Conservation (phyloP, 2,329 filamentous ascomycete genomes). For the Rugonectria rugulosa region DNA sequence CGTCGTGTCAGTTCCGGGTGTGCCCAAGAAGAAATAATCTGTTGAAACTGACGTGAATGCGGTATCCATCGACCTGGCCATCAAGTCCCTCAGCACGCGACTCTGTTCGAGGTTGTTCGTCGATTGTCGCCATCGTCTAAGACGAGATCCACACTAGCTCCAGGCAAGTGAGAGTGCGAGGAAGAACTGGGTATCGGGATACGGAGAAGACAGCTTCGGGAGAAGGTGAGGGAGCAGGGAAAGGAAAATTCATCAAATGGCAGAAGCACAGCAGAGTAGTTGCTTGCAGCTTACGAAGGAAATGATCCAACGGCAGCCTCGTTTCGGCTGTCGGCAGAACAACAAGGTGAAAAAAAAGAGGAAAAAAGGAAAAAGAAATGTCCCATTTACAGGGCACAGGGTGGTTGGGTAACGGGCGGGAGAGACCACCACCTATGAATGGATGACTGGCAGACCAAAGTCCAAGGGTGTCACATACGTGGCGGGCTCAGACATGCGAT, state of each 20-base stretch:
- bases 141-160: slow-evolving; percentile 12
- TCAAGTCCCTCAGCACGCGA: slow-evolving; percentile 34
- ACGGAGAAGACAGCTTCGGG: background rate
- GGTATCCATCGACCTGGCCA: slow-evolving; percentile 62
- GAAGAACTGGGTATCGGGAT: background rate
- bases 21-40: background rate
- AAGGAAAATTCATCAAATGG: background rate
- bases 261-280: background rate
- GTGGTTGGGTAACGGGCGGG: too few species aligned
- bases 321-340: slow-evolving; percentile 18
- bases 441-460: too few species aligned
- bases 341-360: too few species aligned
- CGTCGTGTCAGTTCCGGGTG: slow-evolving; percentile 37
- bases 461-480: slow-evolving; percentile 30
- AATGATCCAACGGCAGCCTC: slow-evolving; percentile 12
- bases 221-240: background rate
- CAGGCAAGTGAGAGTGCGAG: background rate
- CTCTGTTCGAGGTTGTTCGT: slow-evolving; percentile 26
- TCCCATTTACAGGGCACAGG: background rate
- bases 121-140: slow-evolving; percentile 23
- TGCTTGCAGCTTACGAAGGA: slow-evolving; percentile 8
- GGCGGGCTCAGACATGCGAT: slow-evolving; percentile 4
- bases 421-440: slow-evolving; percentile 13
- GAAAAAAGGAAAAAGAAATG: too few species aligned
- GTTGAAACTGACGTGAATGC: slow-evolving; percentile 59